Base-by-base conservation (phyloP, 2,329 filamentous ascomycete genomes). In the Fusarium sororula region DNA sequence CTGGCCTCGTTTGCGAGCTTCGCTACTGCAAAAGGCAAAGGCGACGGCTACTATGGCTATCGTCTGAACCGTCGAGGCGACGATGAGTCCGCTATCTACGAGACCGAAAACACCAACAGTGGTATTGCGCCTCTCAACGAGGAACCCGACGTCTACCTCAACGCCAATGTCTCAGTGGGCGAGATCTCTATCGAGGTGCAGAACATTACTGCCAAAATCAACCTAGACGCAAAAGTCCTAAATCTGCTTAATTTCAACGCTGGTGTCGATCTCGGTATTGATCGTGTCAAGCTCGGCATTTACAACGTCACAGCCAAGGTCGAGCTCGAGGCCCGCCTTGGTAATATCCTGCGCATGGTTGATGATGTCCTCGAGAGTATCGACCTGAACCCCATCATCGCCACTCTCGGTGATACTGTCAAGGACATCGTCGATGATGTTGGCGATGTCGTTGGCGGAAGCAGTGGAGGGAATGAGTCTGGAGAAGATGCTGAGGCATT, bases 261-360 rank as follows among this genome's bases (percentile, higher is more conserved):
- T 11, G 66, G 68, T 24, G 68, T 70, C n/a, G 66, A 70, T 53
- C 60, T 70, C 7, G 68, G 68, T 3, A 70, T 70, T 11, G 68
- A 70, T 12, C 61, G 68, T 17, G 68, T 70, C 4, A 70, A 70
- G 42, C 68, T 70, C 14, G 68, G 68, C 12, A 70, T 70, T 18
- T 70, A 70, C 17, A 70, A 70, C 20, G 68, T 70, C 44, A 70
- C 68, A 14, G 68, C 68, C 44, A 70, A 70, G 38, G 61, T 70
- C 13, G 68, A 70, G 39, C 68, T 70, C 17, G 68, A 70, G 32
- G 68, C 68, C 5, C 68, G 68, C 5, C 38, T 70, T 3, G 68
- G 68, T 13, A 70, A 70, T 14, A 61, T 70, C 2, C 50, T 70
- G 14, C 66, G 66, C 15, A 70, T 70, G 68, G 68, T 70, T 15